These are phyloP conservation scores for Dactylellina leptospora DNA, from an alignment of 2,329 filamentous ascomycete species.

Conservation along the genomic window DNA sequence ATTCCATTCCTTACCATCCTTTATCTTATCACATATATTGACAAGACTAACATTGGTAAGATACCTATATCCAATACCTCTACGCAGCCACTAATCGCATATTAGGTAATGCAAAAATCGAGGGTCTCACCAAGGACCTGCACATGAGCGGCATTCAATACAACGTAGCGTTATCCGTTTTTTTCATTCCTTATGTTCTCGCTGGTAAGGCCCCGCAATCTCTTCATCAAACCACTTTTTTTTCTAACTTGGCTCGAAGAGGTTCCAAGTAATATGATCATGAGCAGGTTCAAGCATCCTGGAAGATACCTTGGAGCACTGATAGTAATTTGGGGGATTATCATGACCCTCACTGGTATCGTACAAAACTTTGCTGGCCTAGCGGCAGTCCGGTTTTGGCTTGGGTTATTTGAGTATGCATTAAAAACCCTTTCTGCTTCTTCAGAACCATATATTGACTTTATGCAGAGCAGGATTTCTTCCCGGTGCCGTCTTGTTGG, in stretches of 20 bases:
- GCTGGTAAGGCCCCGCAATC: background rate
- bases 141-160: constrained; percentile 38
- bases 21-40: constrained; percentile 33
- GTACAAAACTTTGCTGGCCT: constrained; percentile 55
- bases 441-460: background rate
- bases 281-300: constrained; percentile 61
- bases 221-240: background rate
- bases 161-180: constrained; percentile 28
- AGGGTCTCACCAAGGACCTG: constrained; percentile 23
- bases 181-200: constrained; percentile 35
- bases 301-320: constrained; percentile 62
- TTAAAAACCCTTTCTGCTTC: background rate
- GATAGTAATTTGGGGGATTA: constrained; percentile 60
- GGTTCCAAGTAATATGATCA: constrained; percentile 61
- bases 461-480: constrained; percentile 63
- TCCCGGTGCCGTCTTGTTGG: constrained; percentile 70
- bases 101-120: constrained; percentile 40
- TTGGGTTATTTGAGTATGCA: constrained; percentile 58
- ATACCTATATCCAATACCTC: background rate
- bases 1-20: constrained; percentile 35
- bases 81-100: background rate
- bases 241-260: too few species aligned
- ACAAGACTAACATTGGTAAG: constrained; percentile 39
- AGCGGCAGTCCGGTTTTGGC: constrained; percentile 56
- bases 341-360: constrained; percentile 60